phyloP scores from a whole-genome alignment of 345 rosid genomes.

The Physaria fendleri region DNA sequence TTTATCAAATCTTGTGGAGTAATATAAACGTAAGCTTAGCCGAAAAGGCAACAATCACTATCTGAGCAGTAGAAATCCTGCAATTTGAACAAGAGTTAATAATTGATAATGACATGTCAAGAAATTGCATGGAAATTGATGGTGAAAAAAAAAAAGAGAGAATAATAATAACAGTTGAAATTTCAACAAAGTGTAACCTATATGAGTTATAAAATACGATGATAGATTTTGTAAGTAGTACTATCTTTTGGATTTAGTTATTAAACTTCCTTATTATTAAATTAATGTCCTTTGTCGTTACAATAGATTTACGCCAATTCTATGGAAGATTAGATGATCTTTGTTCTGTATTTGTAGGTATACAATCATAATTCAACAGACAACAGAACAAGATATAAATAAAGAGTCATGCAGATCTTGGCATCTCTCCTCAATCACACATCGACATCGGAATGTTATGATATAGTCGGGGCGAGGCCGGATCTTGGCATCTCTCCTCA shows the following conservation, averaged over 20 bases:
- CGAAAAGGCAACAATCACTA: slow-evolving; percentile 16
- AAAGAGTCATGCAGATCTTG: no score
- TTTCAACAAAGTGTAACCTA: no score
- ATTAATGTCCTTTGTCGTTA: not conserved
- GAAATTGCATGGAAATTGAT: slow-evolving; percentile 3
- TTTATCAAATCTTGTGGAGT: not conserved
- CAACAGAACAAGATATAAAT: no score
- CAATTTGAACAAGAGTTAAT: not conserved
- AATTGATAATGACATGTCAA: not conserved
- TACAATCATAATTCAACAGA: no score
- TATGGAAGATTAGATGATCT: not conserved
- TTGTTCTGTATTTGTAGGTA: not conserved
- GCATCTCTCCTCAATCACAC: not conserved
- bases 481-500: not conserved
- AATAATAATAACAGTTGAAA: not conserved
- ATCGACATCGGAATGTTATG: not conserved
- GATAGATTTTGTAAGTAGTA: not conserved
- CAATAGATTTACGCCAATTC: not conserved
- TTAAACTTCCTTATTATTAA: not conserved
- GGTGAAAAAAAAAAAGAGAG: not conserved
- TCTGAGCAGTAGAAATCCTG: not conserved
- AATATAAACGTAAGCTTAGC: slow-evolving; percentile 4
- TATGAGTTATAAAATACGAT: not conserved
- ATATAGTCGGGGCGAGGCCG: no score
- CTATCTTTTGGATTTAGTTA: not conserved